Conservation (phyloP, 345 rosid genomes). For the Tarenaya hassleriana region DNA sequence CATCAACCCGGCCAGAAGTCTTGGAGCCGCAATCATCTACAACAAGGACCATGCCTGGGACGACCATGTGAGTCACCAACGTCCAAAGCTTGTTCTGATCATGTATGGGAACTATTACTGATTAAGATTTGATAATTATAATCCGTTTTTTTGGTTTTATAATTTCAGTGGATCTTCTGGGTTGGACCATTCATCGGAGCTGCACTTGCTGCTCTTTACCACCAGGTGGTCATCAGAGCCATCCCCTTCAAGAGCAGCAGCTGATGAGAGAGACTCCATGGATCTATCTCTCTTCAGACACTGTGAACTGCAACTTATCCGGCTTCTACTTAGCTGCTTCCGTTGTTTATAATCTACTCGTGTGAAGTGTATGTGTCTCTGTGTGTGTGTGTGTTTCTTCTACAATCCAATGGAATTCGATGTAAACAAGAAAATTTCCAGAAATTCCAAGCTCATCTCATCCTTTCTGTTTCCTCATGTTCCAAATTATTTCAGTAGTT, state of each 20-base stretch:
- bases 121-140: no score
- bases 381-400: slow-evolving; percentile 17
- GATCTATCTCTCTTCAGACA: background rate
- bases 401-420: slow-evolving; percentile 11
- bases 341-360: slow-evolving; percentile 18
- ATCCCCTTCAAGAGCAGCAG: slow-evolving; percentile 39
- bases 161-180: slow-evolving; percentile 49
- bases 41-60: slow-evolving; percentile 46
- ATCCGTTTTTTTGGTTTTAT: no score
- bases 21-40: slow-evolving; percentile 43
- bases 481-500: no score
- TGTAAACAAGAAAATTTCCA: slow-evolving; percentile 17
- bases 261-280: slow-evolving; percentile 14
- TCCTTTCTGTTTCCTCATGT: no score
- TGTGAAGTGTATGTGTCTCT: slow-evolving; percentile 18
- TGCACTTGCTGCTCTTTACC: slow-evolving; percentile 49
- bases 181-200: slow-evolving; percentile 56
- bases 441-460: background rate
- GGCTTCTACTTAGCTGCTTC: slow-evolving; percentile 21
- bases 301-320: background rate
- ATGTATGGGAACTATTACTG: no score
- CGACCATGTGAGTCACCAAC: slow-evolving; percentile 36
- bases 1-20: slow-evolving; percentile 50
- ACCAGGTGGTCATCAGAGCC: slow-evolving; percentile 48
- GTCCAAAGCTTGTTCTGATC: no score